Conservation (phyloP, 495 filamentous ascomycete genomes). For the Penicillium pancosmium region DNA sequence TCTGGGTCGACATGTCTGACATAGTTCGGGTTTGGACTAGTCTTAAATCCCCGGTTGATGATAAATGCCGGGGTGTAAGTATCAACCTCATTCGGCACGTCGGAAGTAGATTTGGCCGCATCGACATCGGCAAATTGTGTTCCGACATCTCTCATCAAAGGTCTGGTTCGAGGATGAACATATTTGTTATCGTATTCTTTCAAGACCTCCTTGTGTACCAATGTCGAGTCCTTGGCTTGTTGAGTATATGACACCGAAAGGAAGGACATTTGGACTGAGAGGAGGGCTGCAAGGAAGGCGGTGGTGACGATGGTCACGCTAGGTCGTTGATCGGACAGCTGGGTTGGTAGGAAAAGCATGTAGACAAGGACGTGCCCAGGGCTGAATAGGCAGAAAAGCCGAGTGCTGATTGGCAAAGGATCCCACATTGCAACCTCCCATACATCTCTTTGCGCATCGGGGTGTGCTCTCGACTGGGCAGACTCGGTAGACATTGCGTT, state of each 20-base stretch:
- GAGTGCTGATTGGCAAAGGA: conserved; percentile 78
- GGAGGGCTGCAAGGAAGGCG: conserved; percentile 66
- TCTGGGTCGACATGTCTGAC: conserved; percentile 76
- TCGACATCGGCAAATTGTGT: conserved; percentile 63
- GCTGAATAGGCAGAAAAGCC: conserved; percentile 88
- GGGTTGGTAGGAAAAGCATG: conserved; percentile 79
- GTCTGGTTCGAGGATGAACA: conserved; percentile 86
- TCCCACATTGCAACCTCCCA: conserved; percentile 97
- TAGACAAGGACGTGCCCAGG: conserved; percentile 90
- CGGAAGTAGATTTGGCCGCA: conserved; percentile 44
- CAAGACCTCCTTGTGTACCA: conserved; percentile 90
- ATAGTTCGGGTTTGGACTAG: conserved; percentile 88
- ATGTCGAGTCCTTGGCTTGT: conserved; percentile 77
- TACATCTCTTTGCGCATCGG: conserved; percentile 82
- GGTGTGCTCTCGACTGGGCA: conserved; percentile 79
- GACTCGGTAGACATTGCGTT: conserved; percentile 60
- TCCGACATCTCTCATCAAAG: conserved; percentile 78
- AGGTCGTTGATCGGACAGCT: conserved; percentile 72
- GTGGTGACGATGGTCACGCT: conserved; percentile 84
- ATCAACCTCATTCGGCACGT: conserved; percentile 60
- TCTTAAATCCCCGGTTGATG: conserved; percentile 80
- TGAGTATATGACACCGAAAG: conserved; percentile 73
- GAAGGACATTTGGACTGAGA: conserved; percentile 76
- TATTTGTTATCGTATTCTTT: conserved; percentile 96
- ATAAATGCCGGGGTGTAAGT: conserved; percentile 76